Evolutionary conservation across 139 green algal species (phyloP).

Genomic region (Gonium pectorale): DNA sequence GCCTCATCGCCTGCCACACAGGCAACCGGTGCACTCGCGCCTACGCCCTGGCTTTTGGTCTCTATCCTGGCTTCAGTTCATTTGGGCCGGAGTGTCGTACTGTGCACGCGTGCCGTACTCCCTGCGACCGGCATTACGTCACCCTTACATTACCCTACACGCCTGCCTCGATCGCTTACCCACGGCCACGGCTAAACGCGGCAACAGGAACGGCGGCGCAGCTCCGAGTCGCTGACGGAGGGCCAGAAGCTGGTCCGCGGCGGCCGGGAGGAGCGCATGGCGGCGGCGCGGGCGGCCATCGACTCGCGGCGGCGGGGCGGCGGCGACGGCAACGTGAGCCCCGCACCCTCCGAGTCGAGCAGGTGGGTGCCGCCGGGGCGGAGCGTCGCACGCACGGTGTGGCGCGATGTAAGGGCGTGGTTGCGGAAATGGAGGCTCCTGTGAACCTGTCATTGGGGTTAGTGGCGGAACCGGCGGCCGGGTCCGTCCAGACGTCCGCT

Average conservation of each 20-base stretch:
- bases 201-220: background rate
- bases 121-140: background rate
- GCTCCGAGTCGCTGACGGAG: background rate
- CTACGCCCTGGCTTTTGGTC: no score
- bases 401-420: no score
- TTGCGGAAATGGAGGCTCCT: no score
- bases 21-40: no score
- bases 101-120: background rate
- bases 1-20: no score
- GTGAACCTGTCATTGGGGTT: no score
- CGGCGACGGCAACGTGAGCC: background rate
- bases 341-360: slow-evolving; percentile 8
- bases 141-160: background rate
- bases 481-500: no score
- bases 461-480: no score
- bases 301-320: slow-evolving; percentile 20
- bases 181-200: background rate
- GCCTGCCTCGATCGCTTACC: no score
- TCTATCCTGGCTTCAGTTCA: background rate
- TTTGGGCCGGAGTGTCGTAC: background rate
- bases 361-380: background rate
- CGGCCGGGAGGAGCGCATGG: slow-evolving; percentile 33
- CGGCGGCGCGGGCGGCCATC: slow-evolving; percentile 5
- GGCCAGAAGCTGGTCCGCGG: slow-evolving; percentile 45
- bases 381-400: no score